phyloP scores from a whole-genome alignment of 768 basidiomycete species.

The Tricholoma sp. region DNA sequence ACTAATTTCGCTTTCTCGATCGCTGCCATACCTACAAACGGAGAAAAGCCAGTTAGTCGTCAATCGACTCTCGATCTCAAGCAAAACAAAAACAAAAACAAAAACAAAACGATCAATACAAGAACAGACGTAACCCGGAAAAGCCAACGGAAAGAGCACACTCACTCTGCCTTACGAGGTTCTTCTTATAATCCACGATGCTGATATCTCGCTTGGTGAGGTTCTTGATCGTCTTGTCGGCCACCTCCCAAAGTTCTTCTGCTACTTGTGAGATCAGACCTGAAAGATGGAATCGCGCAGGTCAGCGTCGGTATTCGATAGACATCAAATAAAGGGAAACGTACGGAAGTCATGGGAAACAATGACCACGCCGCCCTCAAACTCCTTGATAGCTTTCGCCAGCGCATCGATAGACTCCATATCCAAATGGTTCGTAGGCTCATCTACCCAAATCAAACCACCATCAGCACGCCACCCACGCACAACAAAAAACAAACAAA shows the following conservation, averaged over 20 bases:
- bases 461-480: constrained; percentile 1
- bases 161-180: constrained; percentile 75
- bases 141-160: constrained; percentile 26
- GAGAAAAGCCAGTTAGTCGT: not conserved
- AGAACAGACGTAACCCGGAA: too few relatives aligned
- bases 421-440: constrained; percentile 96
- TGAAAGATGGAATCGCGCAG: constrained; percentile 22
- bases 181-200: constrained; percentile 92
- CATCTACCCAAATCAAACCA: constrained; percentile 46
- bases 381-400: constrained; percentile 92
- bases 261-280: constrained; percentile 97
- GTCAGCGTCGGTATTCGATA: not conserved
- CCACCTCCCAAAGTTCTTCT: constrained; percentile 98
- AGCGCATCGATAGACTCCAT: constrained; percentile 98
- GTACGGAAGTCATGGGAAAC: constrained; percentile 99
- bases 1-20: constrained; percentile 94
- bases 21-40: constrained; percentile 59
- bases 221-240: constrained; percentile 88
- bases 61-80: not conserved
- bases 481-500: not conserved
- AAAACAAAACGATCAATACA: too few relatives aligned
- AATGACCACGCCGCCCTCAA: constrained; percentile 97
- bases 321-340: constrained; percentile 21
- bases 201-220: constrained; percentile 86
- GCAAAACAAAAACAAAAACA: too few relatives aligned